Base-by-base conservation (phyloP, 352 stramenopile species). In the Globisporangium polare region DNA sequence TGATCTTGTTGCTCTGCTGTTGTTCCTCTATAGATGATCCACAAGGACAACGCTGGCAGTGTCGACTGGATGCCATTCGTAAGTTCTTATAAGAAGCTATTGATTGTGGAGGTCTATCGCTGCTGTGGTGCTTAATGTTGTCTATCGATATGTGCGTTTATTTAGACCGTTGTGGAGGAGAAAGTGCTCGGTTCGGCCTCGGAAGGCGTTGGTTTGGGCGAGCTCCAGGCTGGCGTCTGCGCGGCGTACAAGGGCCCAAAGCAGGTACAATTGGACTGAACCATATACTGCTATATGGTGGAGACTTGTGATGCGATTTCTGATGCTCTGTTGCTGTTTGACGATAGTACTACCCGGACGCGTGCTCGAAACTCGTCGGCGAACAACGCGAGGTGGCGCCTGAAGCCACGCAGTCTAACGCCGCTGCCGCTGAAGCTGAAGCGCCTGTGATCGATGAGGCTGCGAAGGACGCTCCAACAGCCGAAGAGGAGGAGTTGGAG, bases 1-100 rank as follows among this genome's bases (percentile, higher is more conserved):
- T 27, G 18, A 53, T 22, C 7, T 9, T n/a, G n/a, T n/a, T n/a
- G n/a, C n/a, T n/a, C n/a, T n/a, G n/a, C n/a, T n/a, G n/a, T n/a
- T n/a, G n/a, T n/a, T n/a, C n/a, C n/a, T n/a, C n/a, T n/a, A n/a
- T n/a, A n/a, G 71, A 84, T 94, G 72, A 88, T 91, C 65, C 68
- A 68, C 31, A 73, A 76, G 31, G 75, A 90, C 20, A 71, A 72
- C 31, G 70, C 72, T 18, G 66, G 76, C 31, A 73, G 61, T 13
- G 73, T 89, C 20, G 43, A 66, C 17, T 92, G 85, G 85, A 89
- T 91, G 81, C 85, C 85, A 41, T 92, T 90, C 60, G 83, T 92
- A 75, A 29, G 80, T 63, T 13, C 5, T 22, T n/a, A 3, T 50
- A 4, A 24, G n/a, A 7, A 6, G 29, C 10, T 22, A 18, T 1